These are phyloP conservation scores for Talaromyces sp. DNA, from an alignment of 2,329 filamentous ascomycete species.

Conservation along the genomic window DNA sequence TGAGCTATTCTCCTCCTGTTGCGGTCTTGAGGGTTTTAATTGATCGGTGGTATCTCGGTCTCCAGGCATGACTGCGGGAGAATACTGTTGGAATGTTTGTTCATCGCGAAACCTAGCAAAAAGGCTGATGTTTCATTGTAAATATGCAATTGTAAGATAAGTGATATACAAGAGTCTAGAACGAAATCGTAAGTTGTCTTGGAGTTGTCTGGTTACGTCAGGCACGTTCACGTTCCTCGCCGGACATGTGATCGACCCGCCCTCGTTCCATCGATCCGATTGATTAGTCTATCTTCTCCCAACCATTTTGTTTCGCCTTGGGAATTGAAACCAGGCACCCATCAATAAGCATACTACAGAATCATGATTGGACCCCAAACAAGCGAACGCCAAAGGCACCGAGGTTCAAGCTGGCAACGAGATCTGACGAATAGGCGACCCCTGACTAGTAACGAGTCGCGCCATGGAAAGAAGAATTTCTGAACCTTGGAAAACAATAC, in stretches of 20 bases:
- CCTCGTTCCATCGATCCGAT: neutral
- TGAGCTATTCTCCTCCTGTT: neutral
- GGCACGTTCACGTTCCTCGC: neutral
- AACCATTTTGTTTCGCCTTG: neutral
- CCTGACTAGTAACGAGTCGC: neutral
- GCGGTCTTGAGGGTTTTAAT: neutral
- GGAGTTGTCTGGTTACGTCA: slow-evolving; percentile 11
- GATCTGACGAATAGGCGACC: neutral
- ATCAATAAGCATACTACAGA: no score
- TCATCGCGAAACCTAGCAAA: neutral
- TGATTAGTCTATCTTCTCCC: neutral
- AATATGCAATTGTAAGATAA: neutral
- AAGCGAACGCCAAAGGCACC: neutral
- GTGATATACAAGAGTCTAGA: neutral
- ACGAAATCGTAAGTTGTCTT: slow-evolving; percentile 13
- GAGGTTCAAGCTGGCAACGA: neutral
- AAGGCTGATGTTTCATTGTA: neutral
- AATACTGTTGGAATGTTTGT: neutral
- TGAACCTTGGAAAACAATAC: neutral
- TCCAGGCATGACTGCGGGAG: neutral
- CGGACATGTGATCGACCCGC: slow-evolving; percentile 20
- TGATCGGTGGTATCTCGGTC: neutral
- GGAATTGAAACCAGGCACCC: no score
- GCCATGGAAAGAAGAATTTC: neutral
- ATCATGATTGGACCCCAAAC: no score